Percentiles rank a stretch among this genome's conserved stretches.
Evolutionary conservation across 805 yeast genomes (phyloP).

Genomic region (Saccharomyces kudriavzevii): DNA sequence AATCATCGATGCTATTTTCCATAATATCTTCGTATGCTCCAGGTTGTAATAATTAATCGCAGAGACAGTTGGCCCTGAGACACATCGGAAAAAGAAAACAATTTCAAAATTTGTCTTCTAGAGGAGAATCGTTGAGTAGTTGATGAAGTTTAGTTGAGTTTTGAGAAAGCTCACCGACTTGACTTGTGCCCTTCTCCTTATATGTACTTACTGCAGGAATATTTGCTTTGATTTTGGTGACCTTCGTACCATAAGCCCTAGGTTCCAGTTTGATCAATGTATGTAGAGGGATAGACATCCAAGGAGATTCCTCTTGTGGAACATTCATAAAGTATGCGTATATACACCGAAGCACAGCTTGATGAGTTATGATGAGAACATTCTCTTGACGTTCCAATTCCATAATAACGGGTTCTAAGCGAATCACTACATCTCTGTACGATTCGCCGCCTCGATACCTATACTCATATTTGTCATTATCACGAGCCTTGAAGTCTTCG

Average conservation of each 20-base stretch:
- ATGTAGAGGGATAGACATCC: conserved; percentile 98
- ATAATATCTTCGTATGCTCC: background rate
- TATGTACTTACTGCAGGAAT: conserved; percentile 97
- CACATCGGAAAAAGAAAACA: background rate
- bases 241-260: conserved; percentile 84
- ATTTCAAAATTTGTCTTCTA: background rate
- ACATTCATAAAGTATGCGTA: conserved; percentile 98
- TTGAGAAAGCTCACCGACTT: conserved; percentile 31
- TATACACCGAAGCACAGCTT: conserved; percentile 91
- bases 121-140: background rate
- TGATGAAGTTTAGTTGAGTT: background rate
- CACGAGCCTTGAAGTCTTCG: conserved; percentile 91
- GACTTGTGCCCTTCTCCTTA: conserved; percentile 81
- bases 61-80: background rate
- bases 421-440: conserved; percentile 86
- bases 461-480: conserved; percentile 90
- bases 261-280: conserved; percentile 91
- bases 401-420: conserved; percentile 97
- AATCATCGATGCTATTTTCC: background rate
- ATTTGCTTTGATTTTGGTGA: conserved; percentile 85
- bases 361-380: conserved; percentile 92
- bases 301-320: conserved; percentile 94
- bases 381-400: conserved; percentile 96
- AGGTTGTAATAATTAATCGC: background rate
- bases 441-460: conserved; percentile 97